Conservation (phyloP, 495 filamentous ascomycete species). For the Cercophora scortea region DNA sequence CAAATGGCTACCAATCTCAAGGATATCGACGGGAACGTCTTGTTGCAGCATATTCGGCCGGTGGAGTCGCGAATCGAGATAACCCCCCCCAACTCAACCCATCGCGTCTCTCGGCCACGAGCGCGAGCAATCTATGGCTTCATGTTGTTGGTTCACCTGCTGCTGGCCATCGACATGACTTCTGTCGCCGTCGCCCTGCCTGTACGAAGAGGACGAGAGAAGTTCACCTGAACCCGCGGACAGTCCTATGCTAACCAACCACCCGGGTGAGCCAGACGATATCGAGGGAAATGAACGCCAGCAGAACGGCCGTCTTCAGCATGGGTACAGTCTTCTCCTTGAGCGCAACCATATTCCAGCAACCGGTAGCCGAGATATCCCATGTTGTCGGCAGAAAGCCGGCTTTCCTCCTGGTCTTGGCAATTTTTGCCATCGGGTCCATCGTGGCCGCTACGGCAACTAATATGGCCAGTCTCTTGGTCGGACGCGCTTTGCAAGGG, state of each 20-base stretch:
- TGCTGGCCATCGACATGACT: constrained; percentile 50
- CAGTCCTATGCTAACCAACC: neutral
- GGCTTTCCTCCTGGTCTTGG: constrained; percentile 43
- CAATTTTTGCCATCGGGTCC: constrained; percentile 51
- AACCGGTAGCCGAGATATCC: constrained; percentile 41
- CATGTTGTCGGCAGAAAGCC: constrained; percentile 43
- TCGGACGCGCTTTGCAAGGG: constrained; percentile 61
- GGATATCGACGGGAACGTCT: too few relatives aligned
- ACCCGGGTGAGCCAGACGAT: constrained; percentile 36
- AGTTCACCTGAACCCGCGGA: neutral
- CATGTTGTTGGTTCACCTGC: constrained; percentile 19
- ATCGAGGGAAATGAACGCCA: constrained; percentile 39
- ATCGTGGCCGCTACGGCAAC: constrained; percentile 52
- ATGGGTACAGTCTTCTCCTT: constrained; percentile 47
- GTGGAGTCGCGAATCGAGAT: too few relatives aligned
- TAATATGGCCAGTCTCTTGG: constrained; percentile 52
- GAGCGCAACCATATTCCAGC: constrained; percentile 44
- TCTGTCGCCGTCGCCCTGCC: constrained; percentile 53
- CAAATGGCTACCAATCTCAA: too few relatives aligned
- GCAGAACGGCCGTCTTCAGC: constrained; percentile 52
- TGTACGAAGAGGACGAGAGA: constrained; percentile 49
- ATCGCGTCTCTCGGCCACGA: constrained; percentile 4
- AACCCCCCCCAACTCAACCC: too few relatives aligned
- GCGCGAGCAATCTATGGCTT: constrained; percentile 13
- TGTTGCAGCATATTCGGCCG: too few relatives aligned